These are phyloP conservation scores for Talaromyces wortmannii DNA, from an alignment of 495 filamentous ascomycete genomes.

Conservation along the genomic window DNA sequence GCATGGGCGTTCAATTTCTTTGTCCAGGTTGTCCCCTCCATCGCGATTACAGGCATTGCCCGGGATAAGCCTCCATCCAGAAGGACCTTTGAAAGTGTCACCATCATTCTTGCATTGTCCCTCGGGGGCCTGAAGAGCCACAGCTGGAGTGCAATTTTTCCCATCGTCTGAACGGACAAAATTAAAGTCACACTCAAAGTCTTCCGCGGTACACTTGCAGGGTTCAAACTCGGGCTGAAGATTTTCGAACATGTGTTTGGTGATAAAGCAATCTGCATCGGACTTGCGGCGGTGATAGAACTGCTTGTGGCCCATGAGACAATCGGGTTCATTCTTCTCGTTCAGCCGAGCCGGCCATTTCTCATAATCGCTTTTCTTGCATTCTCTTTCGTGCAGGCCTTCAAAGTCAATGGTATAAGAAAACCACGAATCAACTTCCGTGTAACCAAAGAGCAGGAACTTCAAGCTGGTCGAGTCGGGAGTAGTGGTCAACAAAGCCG, in stretches of 20 bases:
- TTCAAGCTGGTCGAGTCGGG: conserved; percentile 87
- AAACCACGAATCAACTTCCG: conserved; percentile 38
- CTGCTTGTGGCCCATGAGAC: conserved; percentile 93
- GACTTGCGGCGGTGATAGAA: conserved; percentile 74
- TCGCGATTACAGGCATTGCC: conserved; percentile 76
- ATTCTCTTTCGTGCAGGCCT: conserved; percentile 72
- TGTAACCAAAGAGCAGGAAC: conserved; percentile 63
- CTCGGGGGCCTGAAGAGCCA: conserved; percentile 39
- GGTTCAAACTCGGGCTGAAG: conserved; percentile 52
- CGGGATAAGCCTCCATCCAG: conserved; percentile 87
- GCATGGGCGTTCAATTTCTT: conserved; percentile 43
- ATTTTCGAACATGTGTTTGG: conserved; percentile 69
- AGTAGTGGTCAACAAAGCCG: conserved; percentile 71
- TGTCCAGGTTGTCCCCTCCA: conserved; percentile 35
- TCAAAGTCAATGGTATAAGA: conserved; percentile 74
- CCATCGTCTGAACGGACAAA: conserved; percentile 61
- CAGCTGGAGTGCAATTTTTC: conserved; percentile 57
- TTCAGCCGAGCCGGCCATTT: conserved; percentile 79
- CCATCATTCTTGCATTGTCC: conserved; percentile 58
- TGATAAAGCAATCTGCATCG: conserved; percentile 82
- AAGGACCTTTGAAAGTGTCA: conserved; percentile 72
- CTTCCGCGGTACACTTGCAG: conserved; percentile 73
- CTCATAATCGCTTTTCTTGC: conserved; percentile 75
- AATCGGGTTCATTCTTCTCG: conserved; percentile 71
- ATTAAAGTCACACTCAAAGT: conserved; percentile 95